Conservation (phyloP, 179 eudicot species). For the Silene noctiflora region DNA sequence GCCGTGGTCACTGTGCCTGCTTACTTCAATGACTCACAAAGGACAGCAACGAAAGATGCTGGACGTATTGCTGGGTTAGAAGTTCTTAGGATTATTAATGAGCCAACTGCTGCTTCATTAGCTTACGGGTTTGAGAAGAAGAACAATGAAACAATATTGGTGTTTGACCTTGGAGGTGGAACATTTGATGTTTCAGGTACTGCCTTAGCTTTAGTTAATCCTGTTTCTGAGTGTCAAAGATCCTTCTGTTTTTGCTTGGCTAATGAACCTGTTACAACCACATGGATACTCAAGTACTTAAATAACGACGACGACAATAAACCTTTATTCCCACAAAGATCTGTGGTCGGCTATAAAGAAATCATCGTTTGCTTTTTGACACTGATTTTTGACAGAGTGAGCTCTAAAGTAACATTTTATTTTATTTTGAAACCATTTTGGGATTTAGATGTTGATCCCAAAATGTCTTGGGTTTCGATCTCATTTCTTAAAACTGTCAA, state of each 20-base stretch:
- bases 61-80: constrained; percentile 95
- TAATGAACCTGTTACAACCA: background rate
- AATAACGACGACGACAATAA: background rate
- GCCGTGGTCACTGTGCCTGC: constrained; percentile 98
- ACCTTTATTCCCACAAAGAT: background rate
- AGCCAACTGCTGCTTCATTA: constrained; percentile 94
- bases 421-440: background rate
- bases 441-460: background rate
- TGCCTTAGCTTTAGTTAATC: background rate
- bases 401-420: background rate
- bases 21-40: constrained; percentile 93
- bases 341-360: background rate
- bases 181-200: constrained; percentile 99
- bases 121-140: constrained; percentile 98
- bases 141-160: constrained; percentile 91
- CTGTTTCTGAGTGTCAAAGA: background rate
- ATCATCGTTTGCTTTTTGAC: too few species aligned
- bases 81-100: constrained; percentile 87
- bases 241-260: background rate
- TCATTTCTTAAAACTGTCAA: background rate
- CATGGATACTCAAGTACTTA: background rate
- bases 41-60: constrained; percentile 96
- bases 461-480: background rate
- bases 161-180: constrained; percentile 98
- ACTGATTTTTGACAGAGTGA: background rate